A percentile compares a stretch with the other conserved stretches of the same genome.
phyloP scores from a whole-genome alignment of 768 basidiomycete genomes.

The Podaxis pistillaris region DNA sequence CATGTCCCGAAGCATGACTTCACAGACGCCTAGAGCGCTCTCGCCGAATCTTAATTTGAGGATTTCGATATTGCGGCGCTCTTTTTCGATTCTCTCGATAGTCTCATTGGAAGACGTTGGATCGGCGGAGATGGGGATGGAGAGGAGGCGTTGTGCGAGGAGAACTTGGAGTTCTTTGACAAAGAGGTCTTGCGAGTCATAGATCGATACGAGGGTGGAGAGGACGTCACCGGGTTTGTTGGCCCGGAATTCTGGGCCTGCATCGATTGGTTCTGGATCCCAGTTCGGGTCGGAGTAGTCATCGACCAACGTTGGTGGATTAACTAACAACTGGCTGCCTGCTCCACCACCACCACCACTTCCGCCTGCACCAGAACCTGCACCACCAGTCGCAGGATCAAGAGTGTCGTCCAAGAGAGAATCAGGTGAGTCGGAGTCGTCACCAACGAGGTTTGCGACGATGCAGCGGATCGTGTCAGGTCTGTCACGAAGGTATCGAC shows the following conservation, averaged over 20 bases:
- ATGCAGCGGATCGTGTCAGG: slow-evolving; percentile 94
- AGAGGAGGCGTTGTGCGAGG: slow-evolving; percentile 82
- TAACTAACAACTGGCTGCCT: not conserved
- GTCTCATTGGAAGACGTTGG: not conserved
- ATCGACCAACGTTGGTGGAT: slow-evolving; percentile 43
- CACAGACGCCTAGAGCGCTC: slow-evolving; percentile 87
- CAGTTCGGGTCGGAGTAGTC: slow-evolving; percentile 91
- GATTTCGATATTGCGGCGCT: slow-evolving; percentile 93
- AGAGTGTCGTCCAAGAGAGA: slow-evolving; percentile 80
- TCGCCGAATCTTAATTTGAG: slow-evolving; percentile 97
- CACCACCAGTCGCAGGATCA: slow-evolving; percentile 62
- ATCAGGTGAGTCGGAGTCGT: slow-evolving; percentile 70
- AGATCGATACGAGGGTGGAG: slow-evolving; percentile 95
- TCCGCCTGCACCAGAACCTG: not conserved
- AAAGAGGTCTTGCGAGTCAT: slow-evolving; percentile 95
- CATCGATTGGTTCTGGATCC: slow-evolving; percentile 96
- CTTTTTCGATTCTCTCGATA: slow-evolving; percentile 12
- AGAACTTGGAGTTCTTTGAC: slow-evolving; percentile 93
- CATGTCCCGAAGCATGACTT: slow-evolving; percentile 98
- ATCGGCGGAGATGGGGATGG: slow-evolving; percentile 40
- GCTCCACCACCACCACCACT: not conserved
- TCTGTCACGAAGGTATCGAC: slow-evolving; percentile 83
- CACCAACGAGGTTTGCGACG: slow-evolving; percentile 87
- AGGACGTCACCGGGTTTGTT: slow-evolving; percentile 93
- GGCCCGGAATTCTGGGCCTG: slow-evolving; percentile 91